Evolutionary conservation across 2,329 filamentous ascomycete species (phyloP), one percentile per base, ranked within the genome.

Genomic region (Trichoderma aggressivum): DNA sequence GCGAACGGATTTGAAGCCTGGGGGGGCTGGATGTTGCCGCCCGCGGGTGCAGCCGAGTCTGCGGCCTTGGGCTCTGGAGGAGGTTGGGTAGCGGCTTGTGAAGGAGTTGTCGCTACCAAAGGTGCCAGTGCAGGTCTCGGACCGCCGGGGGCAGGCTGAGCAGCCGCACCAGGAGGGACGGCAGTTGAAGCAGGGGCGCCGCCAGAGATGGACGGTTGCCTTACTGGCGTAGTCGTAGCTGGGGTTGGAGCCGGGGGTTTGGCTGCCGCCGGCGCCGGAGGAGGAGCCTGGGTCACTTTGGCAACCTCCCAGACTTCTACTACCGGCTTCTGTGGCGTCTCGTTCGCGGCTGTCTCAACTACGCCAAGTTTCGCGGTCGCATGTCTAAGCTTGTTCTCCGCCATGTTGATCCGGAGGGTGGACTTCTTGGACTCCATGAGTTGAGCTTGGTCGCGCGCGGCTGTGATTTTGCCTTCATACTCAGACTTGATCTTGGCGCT

Each of bases 291-390:
- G 26, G 81, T 77, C 24, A 67, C 84, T 81, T 95, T 94, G 0
- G 92, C 94, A 68, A 92, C 83, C 74, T 91, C 90, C 92, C 93
- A 98, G 0, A 98, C 94, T 80, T 98, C 94, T 11, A 84, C 88
- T 5, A 98, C 94, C 0, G 94, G 89, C 78, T 90, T 90, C 76
- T 95, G 86, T 0, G 95, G 95, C 0, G 94, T 98, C 61, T 97
- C 92, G n/a, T 86, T 87, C 0, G 92, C 94, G 14, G 95, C 94
- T 60, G 89, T 92, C 77, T 94, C 88, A 4, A 98, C 92, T 1
- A 96, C 89, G 1, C 88, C 87, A 36, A 97, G 82, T 82, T 96
- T 97, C 5, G 91, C 92, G 64, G 86, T 86, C 0, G 90, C 88
- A 10, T 84, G 82, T 73, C 87, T 88, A 60, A 86, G 82, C 78